Evolutionary conservation across 768 basidiomycete genomes (phyloP), one percentile per base, ranked within the genome.

Genomic region (Termitomyces sp.): DNA sequence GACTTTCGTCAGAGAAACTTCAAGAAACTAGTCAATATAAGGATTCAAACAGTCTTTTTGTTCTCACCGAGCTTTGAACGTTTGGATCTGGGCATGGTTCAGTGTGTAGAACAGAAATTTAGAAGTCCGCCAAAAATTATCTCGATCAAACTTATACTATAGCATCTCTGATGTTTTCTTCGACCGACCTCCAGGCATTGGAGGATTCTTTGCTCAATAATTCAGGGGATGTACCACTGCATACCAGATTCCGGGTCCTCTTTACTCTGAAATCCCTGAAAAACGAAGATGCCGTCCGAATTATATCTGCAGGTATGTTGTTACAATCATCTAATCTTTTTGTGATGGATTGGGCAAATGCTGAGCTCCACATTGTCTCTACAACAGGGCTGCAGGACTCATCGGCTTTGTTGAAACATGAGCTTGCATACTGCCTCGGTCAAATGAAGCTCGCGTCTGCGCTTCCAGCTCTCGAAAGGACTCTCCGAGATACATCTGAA

Each of bases 341-440:
- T 29, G 32, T 47, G 46, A 16, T 3, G 51, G 16, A 52, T 16
- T 53, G 53, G 57, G 54, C 40, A 60, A 33, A 60, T 50, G 38
- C 9, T 5, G 3, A 10, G 9, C 32, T 33, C 12, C 13, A 35
- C 50, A 40, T 25, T 49, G 36, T 5, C 15, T 27, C 29, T 41
- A 46, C n/a, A 54, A 46, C 62, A 95, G 95, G 89, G 25, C 92
- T 99, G 67, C 69, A 72, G 32, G 95, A 98, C 68, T 79, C 84
- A 5, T 97, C 94, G 40, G 91, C 94, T 9, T 70, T 99, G 56
- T 79, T 99, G 31, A 98, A 98, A 65, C 97, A 99, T 68, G 97
- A 99, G 66, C 80, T 99, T 2, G 97, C 97, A 1, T 99, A 98
- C 68, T 95, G 94, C 64, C 80, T 99, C 3, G 97, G 97, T 0